Conservation (phyloP, 2,329 filamentous ascomycete species). For the Nigrospora oryzae region DNA sequence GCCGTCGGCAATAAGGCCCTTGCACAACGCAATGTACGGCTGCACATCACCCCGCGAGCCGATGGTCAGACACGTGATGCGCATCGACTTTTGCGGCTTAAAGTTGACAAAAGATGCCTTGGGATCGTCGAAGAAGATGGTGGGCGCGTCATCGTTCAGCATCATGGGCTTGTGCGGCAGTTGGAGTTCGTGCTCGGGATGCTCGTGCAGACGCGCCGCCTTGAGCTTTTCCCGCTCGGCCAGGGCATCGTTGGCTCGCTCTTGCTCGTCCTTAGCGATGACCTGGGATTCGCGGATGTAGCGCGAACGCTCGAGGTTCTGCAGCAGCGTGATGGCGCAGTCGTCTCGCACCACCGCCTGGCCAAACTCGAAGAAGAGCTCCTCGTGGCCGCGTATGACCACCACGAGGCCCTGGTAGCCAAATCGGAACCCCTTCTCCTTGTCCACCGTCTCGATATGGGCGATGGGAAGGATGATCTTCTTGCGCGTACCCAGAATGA, state of each 20-base stretch:
- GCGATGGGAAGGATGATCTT: conserved; percentile 87
- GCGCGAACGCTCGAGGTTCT: conserved; percentile 63
- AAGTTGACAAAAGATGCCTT: conserved; percentile 84
- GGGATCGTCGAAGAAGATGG: conserved; percentile 83
- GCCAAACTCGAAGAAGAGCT: conserved; percentile 92
- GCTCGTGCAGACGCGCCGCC: conserved; percentile 55
- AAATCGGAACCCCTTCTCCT: conserved; percentile 90
- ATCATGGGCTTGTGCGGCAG: conserved; percentile 37
- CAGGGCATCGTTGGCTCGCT: conserved; percentile 65
- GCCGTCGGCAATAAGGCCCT: conserved; percentile 78
- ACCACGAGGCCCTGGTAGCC: conserved; percentile 85
- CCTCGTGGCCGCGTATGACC: conserved; percentile 90
- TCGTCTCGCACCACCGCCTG: conserved; percentile 75
- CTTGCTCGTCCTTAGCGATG: conserved; percentile 59
- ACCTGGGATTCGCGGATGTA: conserved; percentile 63
- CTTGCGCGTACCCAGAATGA: conserved; percentile 81
- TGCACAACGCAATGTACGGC: conserved; percentile 94
- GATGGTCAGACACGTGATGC: conserved; percentile 89
- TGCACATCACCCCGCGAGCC: conserved; percentile 94
- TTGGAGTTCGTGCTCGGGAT: conserved; percentile 39
- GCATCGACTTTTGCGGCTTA: conserved; percentile 72
- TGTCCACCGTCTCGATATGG: conserved; percentile 87
- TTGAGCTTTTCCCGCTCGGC: conserved; percentile 76
- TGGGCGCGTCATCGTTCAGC: conserved; percentile 49
- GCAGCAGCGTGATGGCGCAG: conserved; percentile 73